Conservation (phyloP, 169 alveolate genomes). For the Cytauxzoon felis region DNA sequence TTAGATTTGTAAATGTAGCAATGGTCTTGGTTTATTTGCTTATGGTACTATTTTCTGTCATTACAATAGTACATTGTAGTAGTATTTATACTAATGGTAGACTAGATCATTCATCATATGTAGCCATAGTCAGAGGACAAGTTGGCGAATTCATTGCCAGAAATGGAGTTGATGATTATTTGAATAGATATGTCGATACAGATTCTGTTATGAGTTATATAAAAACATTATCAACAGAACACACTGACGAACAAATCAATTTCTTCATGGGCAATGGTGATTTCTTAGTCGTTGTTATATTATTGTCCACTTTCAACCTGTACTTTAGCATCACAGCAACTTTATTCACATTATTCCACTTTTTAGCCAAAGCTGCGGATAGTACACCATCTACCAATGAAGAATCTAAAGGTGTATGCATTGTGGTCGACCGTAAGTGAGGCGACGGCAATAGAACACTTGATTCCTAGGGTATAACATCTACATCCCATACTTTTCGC, state of each 20-base stretch:
- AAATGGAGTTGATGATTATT: conserved; percentile 10
- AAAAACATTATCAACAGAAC: conserved; percentile 14
- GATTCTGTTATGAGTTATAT: conserved; percentile 24
- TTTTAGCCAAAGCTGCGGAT: conserved; percentile 37
- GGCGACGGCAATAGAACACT: no score
- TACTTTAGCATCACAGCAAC: conserved; percentile 35
- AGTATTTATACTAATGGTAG: conserved; percentile 42
- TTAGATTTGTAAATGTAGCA: conserved; percentile 30
- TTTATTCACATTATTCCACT: conserved; percentile 43
- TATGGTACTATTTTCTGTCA: conserved; percentile 25
- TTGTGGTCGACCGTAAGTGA: no score
- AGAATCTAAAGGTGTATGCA: no score
- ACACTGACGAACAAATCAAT: conserved; percentile 52
- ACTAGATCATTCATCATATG: conserved; percentile 45
- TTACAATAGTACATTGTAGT: conserved; percentile 42
- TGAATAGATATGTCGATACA: conserved; percentile 7
- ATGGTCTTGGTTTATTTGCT: conserved; percentile 33
- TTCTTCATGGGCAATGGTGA: conserved; percentile 58
- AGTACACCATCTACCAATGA: no score
- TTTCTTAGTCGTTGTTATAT: conserved; percentile 22
- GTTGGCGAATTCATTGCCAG: not conserved
- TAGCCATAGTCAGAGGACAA: conserved; percentile 31
- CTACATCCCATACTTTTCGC: no score
- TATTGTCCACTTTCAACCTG: conserved; percentile 30
- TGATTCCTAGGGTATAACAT: no score